Conservation (phyloP, 108 stramenopile species). For the Cyclotella baltica region DNA sequence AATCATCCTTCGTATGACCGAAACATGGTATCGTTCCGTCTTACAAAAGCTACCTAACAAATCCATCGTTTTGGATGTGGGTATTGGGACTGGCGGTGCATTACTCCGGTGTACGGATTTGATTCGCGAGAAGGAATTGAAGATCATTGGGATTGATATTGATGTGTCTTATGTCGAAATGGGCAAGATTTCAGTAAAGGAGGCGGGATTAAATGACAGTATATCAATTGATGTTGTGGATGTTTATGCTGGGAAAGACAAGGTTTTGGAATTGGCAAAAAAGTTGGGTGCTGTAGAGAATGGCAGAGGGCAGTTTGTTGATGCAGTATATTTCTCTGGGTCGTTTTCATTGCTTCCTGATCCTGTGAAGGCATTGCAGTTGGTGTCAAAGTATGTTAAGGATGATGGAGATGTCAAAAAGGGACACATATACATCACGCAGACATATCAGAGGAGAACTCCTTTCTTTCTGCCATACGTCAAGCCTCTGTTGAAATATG, state of each 20-base stretch:
- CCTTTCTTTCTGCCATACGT: conserved; percentile 54
- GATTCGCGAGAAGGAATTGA: conserved; percentile 51
- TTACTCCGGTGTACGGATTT: conserved; percentile 49
- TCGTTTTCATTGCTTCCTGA: conserved; percentile 73
- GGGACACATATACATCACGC: conserved; percentile 68
- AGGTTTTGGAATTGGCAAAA: conserved; percentile 32
- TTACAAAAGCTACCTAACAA: conserved; percentile 34
- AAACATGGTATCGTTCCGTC: conserved; percentile 66
- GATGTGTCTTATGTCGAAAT: conserved; percentile 61
- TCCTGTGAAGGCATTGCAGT: conserved; percentile 57
- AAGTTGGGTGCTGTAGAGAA: conserved; percentile 10
- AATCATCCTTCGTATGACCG: conserved; percentile 69
- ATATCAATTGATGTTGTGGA: conserved; percentile 52
- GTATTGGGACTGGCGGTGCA: conserved; percentile 72
- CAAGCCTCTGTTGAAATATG: conserved; percentile 69
- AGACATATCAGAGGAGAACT: conserved; percentile 69
- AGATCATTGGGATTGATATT: conserved; percentile 70
- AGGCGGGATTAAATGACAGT: conserved; percentile 32
- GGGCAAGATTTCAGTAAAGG: conserved; percentile 45
- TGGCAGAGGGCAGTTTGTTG: conserved; percentile 42
- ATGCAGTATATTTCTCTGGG: conserved; percentile 77
- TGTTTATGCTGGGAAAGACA: conserved; percentile 50
- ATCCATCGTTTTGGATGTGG: conserved; percentile 65
- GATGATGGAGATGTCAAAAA: conserved; percentile 14
- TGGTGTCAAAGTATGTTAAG: conserved; percentile 46